A percentile compares a stretch with the other conserved stretches of the same genome.
Conservation (phyloP, 2,329 filamentous ascomycete species). For the Xylaria sp. region DNA sequence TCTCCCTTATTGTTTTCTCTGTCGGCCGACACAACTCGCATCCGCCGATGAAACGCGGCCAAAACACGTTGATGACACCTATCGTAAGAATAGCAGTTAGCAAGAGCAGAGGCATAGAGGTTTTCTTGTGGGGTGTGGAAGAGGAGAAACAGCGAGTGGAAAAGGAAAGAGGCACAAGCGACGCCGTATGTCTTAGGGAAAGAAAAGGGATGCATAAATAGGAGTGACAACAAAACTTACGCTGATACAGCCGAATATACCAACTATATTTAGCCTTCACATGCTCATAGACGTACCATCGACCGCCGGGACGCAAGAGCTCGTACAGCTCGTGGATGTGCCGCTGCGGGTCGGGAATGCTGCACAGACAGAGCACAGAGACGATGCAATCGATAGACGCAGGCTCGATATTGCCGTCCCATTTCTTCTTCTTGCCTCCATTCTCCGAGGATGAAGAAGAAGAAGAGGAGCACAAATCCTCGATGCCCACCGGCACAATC, state of each 20-base stretch:
- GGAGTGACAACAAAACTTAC: slow-evolving; percentile 53
- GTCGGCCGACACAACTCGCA: slow-evolving; percentile 64
- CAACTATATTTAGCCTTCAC: slow-evolving; percentile 57
- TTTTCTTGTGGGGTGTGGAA: background rate
- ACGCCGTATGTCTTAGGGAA: background rate
- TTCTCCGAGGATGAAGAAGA: background rate
- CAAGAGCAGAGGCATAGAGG: no score
- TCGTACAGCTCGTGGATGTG: slow-evolving; percentile 67
- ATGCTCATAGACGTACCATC: slow-evolving; percentile 73
- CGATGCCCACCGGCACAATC: slow-evolving; percentile 67
- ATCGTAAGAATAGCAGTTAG: slow-evolving; percentile 3
- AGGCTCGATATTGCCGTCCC: slow-evolving; percentile 59
- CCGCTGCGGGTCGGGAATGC: slow-evolving; percentile 68
- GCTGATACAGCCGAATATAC: slow-evolving; percentile 61
- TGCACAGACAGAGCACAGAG: slow-evolving; percentile 70
- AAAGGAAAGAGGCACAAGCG: background rate
- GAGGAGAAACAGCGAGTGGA: background rate
- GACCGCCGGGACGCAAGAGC: slow-evolving; percentile 69
- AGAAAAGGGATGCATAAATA: background rate
- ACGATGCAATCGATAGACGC: slow-evolving; percentile 70
- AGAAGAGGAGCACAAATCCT: slow-evolving; percentile 58
- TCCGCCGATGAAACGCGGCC: slow-evolving; percentile 64
- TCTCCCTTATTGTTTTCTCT: slow-evolving; percentile 57
- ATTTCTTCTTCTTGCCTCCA: slow-evolving; percentile 44
- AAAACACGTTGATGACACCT: slow-evolving; percentile 64